phyloP scores from a whole-genome alignment of 164 flowering plant species.

The Annona squamosa region DNA sequence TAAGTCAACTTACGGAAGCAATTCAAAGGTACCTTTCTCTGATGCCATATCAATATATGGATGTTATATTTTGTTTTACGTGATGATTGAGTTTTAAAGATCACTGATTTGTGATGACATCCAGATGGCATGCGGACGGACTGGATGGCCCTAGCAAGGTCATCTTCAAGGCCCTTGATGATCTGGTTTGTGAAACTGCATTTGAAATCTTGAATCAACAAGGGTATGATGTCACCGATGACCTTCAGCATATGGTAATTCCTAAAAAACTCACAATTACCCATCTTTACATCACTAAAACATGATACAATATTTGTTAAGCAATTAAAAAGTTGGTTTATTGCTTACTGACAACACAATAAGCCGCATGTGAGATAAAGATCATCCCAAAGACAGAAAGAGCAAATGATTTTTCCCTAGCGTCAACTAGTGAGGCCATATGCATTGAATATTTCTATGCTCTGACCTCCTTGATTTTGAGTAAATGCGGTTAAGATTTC shows the following conservation, averaged over 20 bases:
- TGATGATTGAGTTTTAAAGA: background rate
- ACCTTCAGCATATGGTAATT: constrained; percentile 2
- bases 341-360: background rate
- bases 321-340: background rate
- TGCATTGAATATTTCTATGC: too few relatives aligned
- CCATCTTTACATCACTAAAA: background rate
- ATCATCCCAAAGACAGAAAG: too few relatives aligned
- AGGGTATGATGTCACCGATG: background rate
- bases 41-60: background rate
- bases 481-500: too few relatives aligned
- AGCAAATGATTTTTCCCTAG: background rate
- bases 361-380: background rate
- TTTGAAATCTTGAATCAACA: background rate
- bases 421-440: background rate
- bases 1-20: background rate
- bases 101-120: background rate
- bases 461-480: too few relatives aligned
- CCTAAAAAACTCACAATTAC: background rate
- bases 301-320: background rate
- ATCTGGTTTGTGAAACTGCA: background rate
- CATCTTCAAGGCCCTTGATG: constrained; percentile 1
- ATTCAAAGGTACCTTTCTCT: background rate
- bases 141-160: constrained; percentile 1
- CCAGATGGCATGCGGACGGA: constrained; percentile 9
- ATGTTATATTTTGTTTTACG: background rate